Evolutionary conservation across 2,329 filamentous ascomycete genomes (phyloP), one percentile per base, ranked within the genome.

Genomic region (Xylaria sp.): DNA sequence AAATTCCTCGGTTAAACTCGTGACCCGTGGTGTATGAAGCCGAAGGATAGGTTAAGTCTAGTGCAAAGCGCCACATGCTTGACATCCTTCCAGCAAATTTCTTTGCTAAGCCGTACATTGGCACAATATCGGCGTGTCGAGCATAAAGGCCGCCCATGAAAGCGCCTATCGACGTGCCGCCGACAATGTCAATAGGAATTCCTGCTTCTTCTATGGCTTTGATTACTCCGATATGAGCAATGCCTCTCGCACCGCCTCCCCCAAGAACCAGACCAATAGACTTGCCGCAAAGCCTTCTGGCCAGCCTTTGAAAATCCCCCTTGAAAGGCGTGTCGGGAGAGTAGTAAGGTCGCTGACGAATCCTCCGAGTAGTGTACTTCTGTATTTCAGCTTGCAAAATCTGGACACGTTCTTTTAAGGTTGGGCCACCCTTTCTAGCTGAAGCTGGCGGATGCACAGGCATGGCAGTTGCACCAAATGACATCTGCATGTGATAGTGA

Each of bases 81-180:
- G 92, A 92, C 96, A 99, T 99, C n/a, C 96, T 90, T 4, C 95
- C 94, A 0, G 95, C 87, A 76, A 99, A 99, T 75, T 97, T 97
- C 84, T 99, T 99, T 14, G 93, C 93, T 47, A 96, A 87, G 0
- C 95, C 95, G 72, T 96, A 97, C 86, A 98, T 97, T 12, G 95
- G 95, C 4, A 99, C 94, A 0, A 97, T 89, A 73, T 99, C 96
- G 9, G 94, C 95, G 74, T 99, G 95, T 60, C 94, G 91, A 1
- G 96, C 95, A 75, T 99, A 99, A 1, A 99, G 82, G 1, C 92
- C 95, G 7, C 96, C 95, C 57, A 98, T 94, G 74, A 99, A 98
- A 1, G 94, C 88, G 15, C 95, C 95, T 59, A 99, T 99, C 0
- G 94, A 98, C 1, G 95, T 99, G 7, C 95, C 95, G 1, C 96